Evolutionary conservation across 805 yeast genomes (phyloP), one percentile per base, ranked within the genome.

Genomic region (Suhomyces sp.): DNA sequence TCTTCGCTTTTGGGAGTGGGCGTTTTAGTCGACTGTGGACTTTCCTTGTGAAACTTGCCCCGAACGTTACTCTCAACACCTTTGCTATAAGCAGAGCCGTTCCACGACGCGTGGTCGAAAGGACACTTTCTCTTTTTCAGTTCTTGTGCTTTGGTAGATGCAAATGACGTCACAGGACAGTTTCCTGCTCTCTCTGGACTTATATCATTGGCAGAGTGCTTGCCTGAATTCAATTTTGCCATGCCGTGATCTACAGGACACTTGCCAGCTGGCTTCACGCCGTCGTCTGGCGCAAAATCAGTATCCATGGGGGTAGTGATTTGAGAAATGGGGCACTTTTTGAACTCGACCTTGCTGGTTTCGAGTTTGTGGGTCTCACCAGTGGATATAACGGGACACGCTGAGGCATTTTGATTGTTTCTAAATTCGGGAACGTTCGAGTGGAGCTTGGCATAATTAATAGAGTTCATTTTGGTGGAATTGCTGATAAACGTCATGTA

Each of bases 401-500:
- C 39, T 7, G 58, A 51, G 17, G 17, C n/a, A 19, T 7, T 21
- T 15, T n/a, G 48, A 15, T 33, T 35, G 10, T 47, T 48, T 20
- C 51, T 58, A 58, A 71, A 57, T 33, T 50, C 64, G 35, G 73
- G 66, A 37, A 73, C 59, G 54, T 66, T 57, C 21, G 67, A 59
- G 57, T 70, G 70, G 50, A 66, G 60, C 47, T 66, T 67, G n/a
- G 71, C 72, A 47, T 71, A 67, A 49, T 67, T 65, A 17, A 60
- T 55, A 10, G 66, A 53, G 46, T 57, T 64, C 55, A 67, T 54
- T 51, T 63, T 68, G 45, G 57, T 63, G 8, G 68, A 56, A 52
- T 65, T 67, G 27, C 67, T 65, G 31, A 72, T 60, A 50, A 74
- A 67, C 1, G 75, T 71, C 51, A 68, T 53, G 59, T 75, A 73